Base-by-base conservation (phyloP, 2,329 filamentous ascomycete species). In the Nigrospora sphaerica region DNA sequence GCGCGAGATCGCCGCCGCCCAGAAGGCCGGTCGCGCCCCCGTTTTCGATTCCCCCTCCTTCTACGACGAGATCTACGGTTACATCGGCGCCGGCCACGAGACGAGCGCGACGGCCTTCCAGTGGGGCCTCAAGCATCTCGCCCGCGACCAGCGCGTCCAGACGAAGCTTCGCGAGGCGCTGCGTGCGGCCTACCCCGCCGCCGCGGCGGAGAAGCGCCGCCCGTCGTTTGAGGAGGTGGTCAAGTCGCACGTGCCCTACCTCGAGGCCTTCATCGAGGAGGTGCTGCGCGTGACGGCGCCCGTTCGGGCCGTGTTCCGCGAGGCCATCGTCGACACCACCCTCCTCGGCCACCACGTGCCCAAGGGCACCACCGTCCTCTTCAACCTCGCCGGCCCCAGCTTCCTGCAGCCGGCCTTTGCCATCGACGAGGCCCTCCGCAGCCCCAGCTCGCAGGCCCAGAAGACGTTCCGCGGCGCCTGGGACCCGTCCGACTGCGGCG, bases 41-140 rank as follows among this genome's bases (percentile, higher is more conserved):
- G 49, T 46, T 2, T 49, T 49, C 41, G 32, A 47, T 36, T 47
- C 49, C 3, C 46, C 49, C 10, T 43, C 36, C 39, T 48, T 50
- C 46, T 38, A 43, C 17, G 48, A 50, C 39, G 48, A 50, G 33
- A 32, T 50, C 13, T 44, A 47, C 28, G 48, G 45, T 2, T 49
- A 47, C 41, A 38, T 49, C 6, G 34, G 46, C 16, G 48, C 37
- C 18, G 48, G 48, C 3, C 45, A 49, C 14, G 48, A 49, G 12
- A 43, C 48, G 14, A 49, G 44, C n/a, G 41, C 45, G 3, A 44
- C 40, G 18, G 37, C 45, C 9, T 14, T 47, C 17, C 34, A 42
- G n/a, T 50, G 48, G 48, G 48, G n/a, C 10, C 31, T 50, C 14
- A 50, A 50, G 39, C 43, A 47, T 17, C 19, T 50, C 14, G 45